These are phyloP conservation scores for Curvularia hawaiiensis DNA, from an alignment of 2,329 filamentous ascomycete genomes.

Conservation along the genomic window DNA sequence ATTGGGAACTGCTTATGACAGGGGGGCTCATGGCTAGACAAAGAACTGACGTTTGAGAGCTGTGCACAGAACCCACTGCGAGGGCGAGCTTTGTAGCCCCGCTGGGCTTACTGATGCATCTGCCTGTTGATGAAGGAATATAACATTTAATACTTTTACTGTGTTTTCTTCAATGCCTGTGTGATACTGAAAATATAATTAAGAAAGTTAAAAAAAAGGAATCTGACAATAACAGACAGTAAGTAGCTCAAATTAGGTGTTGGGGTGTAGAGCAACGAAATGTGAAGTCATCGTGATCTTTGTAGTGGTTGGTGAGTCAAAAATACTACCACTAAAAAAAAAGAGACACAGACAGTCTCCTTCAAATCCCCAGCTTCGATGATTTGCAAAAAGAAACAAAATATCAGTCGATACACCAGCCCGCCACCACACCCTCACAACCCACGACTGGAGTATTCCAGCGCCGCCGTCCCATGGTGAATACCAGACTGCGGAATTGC, in stretches of 20 bases:
- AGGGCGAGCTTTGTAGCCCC: constrained; percentile 22
- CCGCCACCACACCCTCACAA: constrained; percentile 41
- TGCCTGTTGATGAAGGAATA: constrained; percentile 14
- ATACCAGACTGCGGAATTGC: constrained; percentile 50
- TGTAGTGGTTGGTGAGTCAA: background rate
- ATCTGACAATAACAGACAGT: background rate
- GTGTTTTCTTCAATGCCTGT: background rate
- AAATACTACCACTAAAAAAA: no score
- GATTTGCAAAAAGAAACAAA: constrained; percentile 21
- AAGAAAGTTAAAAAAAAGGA: background rate
- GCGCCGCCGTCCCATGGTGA: constrained; percentile 50
- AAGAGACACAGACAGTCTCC: no score
- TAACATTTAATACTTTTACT: constrained; percentile 19
- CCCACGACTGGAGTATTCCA: constrained; percentile 47
- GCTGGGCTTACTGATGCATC: constrained; percentile 17
- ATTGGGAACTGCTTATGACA: constrained; percentile 25
- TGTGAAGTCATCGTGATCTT: no score
- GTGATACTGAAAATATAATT: background rate
- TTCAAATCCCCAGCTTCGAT: no score
- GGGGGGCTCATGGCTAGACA: constrained; percentile 37
- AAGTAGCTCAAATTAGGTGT: background rate
- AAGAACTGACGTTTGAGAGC: constrained; percentile 30
- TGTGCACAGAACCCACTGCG: constrained; percentile 26
- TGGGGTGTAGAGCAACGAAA: background rate
- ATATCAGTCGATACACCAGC: constrained; percentile 47